Conservation (phyloP, 352 stramenopile species). For the Pythium apleroticum region DNA sequence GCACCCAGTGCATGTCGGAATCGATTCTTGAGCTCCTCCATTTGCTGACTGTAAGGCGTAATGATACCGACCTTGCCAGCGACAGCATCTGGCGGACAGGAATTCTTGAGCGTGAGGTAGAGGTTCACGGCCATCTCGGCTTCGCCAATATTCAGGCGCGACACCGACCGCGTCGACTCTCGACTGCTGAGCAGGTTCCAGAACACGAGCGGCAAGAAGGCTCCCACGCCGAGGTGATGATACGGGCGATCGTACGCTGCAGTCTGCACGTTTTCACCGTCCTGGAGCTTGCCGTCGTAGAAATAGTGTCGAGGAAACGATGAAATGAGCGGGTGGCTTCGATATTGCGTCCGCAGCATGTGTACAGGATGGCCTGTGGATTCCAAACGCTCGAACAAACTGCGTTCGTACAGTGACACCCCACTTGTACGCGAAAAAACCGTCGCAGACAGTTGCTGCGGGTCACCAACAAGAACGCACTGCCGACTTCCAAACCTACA, state of each 20-base stretch:
- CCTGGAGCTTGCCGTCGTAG: slow-evolving; percentile 81
- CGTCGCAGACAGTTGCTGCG: slow-evolving; percentile 92
- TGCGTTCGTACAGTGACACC: slow-evolving; percentile 88
- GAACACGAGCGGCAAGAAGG: slow-evolving; percentile 83
- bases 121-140: slow-evolving; percentile 84
- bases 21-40: slow-evolving; percentile 73
- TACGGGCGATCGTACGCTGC: slow-evolving; percentile 72
- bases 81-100: slow-evolving; percentile 72
- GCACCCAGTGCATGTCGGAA: slow-evolving; percentile 54
- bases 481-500: slow-evolving; percentile 86
- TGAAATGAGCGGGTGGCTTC: slow-evolving; percentile 83
- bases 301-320: slow-evolving; percentile 86
- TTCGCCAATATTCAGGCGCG: slow-evolving; percentile 77
- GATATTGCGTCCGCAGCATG: slow-evolving; percentile 88
- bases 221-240: slow-evolving; percentile 57
- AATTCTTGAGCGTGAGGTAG: slow-evolving; percentile 86
- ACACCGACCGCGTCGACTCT: slow-evolving; percentile 77
- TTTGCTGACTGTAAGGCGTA: slow-evolving; percentile 89
- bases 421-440: slow-evolving; percentile 88
- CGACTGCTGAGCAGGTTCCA: slow-evolving; percentile 83
- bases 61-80: slow-evolving; percentile 87
- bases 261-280: slow-evolving; percentile 77
- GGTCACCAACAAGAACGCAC: slow-evolving; percentile 92
- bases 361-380: slow-evolving; percentile 86
- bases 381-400: slow-evolving; percentile 92